Conservation (phyloP, 2,329 filamentous ascomycete species). For the Grosmannia huntii region DNA sequence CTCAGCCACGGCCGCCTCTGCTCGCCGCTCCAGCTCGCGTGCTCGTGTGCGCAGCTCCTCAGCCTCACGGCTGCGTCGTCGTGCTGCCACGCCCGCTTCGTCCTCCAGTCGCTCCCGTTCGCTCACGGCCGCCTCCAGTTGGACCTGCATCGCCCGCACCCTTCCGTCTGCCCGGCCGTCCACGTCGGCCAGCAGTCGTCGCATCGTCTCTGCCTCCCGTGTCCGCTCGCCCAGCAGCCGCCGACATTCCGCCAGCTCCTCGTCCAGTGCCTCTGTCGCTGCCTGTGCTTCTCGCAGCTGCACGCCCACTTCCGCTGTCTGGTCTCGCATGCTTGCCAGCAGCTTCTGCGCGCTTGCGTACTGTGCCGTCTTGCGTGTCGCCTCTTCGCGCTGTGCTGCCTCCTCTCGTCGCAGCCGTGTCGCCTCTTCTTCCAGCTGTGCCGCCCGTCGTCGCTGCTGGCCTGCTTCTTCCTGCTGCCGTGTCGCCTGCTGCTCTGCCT, state of each 20-base stretch:
- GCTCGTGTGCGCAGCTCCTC: conserved; percentile 74
- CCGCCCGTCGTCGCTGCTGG: conserved; percentile 48
- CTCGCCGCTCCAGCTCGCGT: conserved; percentile 67
- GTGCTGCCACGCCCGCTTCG: conserved; percentile 65
- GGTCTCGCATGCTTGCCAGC: conserved; percentile 85
- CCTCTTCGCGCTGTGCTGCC: conserved; percentile 46
- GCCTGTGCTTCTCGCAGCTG: conserved; percentile 84
- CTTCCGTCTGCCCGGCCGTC: conserved; percentile 71
- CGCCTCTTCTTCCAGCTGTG: conserved; percentile 62
- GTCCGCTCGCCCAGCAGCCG: conserved; percentile 76
- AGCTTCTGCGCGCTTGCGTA: conserved; percentile 75
- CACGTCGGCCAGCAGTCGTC: conserved; percentile 72
- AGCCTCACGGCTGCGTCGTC: conserved; percentile 66
- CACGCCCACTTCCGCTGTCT: conserved; percentile 73
- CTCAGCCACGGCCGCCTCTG: conserved; percentile 59
- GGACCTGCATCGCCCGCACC: conserved; percentile 76
- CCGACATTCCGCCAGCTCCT: conserved; percentile 83
- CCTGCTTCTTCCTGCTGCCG: conserved; percentile 60
- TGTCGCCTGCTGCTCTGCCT: conserved; percentile 54
- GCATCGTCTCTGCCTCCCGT: conserved; percentile 90
- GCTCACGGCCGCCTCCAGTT: conserved; percentile 82
- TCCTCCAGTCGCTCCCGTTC: conserved; percentile 90
- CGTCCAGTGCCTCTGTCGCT: conserved; percentile 75
- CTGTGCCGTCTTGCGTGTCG: conserved; percentile 63
- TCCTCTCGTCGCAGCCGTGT: conserved; percentile 56